A percentile compares a stretch with the other conserved stretches of the same genome.
Evolutionary conservation across 345 rosid genomes (phyloP).

Genomic region (Euphorbia peplus): DNA sequence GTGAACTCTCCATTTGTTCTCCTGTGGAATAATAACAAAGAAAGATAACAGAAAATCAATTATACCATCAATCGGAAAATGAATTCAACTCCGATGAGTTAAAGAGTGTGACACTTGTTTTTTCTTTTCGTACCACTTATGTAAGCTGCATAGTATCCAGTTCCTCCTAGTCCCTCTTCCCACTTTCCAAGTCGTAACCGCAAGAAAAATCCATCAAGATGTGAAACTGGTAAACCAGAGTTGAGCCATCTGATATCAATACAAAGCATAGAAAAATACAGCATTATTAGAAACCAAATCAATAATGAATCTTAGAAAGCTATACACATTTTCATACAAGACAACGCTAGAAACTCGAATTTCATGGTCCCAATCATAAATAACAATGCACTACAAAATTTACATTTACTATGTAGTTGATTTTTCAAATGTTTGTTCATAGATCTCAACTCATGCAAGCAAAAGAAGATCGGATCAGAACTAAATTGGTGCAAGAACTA

Average conservation of each 20-base stretch:
- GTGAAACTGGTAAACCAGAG: slow-evolving; percentile 38
- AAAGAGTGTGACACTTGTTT: neutral
- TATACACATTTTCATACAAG: neutral
- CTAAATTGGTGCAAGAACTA: neutral
- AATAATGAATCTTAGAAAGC: neutral
- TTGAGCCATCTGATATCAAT: slow-evolving; percentile 55
- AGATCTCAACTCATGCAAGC: neutral
- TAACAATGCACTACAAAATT: neutral
- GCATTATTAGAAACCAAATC: neutral
- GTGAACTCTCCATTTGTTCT: slow-evolving; percentile 27
- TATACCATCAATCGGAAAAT: neutral
- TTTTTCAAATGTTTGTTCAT: neutral
- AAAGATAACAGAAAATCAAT: neutral
- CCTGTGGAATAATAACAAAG: slow-evolving; percentile 31
- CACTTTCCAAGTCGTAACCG: slow-evolving; percentile 80
- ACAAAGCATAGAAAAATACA: slow-evolving; percentile 1
- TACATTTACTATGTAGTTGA: neutral
- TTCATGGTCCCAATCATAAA: neutral
- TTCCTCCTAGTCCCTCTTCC: slow-evolving; percentile 67
- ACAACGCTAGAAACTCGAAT: neutral
- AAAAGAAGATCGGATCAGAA: neutral
- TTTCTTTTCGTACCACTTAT: slow-evolving; percentile 48
- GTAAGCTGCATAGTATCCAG: slow-evolving; percentile 71
- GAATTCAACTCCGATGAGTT: neutral
- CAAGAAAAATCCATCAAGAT: slow-evolving; percentile 71